Evolutionary conservation across 139 green algal genomes (phyloP), one percentile per base, ranked within the genome.

Genomic region (Pedinophyceae sp.): DNA sequence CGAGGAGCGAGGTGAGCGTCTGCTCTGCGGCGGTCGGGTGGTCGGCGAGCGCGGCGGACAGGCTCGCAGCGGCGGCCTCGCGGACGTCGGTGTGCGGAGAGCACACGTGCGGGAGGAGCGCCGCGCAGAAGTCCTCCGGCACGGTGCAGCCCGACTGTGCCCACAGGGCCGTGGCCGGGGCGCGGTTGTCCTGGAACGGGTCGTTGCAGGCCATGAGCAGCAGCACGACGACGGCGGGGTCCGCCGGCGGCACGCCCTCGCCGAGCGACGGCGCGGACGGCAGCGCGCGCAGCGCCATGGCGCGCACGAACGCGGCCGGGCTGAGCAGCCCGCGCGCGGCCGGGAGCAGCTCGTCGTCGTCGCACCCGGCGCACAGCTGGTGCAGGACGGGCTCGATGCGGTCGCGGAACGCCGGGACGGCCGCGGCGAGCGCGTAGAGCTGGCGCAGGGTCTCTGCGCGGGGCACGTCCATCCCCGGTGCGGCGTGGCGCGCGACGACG

Each of bases 391-490:
- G 67, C 40, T 78, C 57, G 30, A 90, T 66, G 6, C 70, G 61
- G 2, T 79, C 73, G 68, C 48, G 48, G 23, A 38, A 53, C 0
- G 77, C 75, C 2, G 84, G 80, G 15, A 86, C 69, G 27, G 79
- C 66, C 3, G 72, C 72, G 55, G 92, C 69, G 49, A 84, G 57
- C 53, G 77, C 61, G 65, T 85, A 90, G 48, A 93, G 74, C 50
- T 91, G 60, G 22, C 50, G 48, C 55, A 87, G 65, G 27, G 61
- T 70, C 30, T 70, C 59, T 3, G 48, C 39, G 27, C 77, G 66
- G 15, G 74, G 73, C 27, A 87, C 52, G 43, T 72, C 61, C 50
- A 69, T 58, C 41, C 61, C 67, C 0, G 72, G 54, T 2, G 58
- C 58, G 6, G 75, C 70, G 57, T 87, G 82, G 50, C 78, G 68